Base-by-base conservation (phyloP, 2,329 filamentous ascomycete species). In the Venturia pyrina region DNA sequence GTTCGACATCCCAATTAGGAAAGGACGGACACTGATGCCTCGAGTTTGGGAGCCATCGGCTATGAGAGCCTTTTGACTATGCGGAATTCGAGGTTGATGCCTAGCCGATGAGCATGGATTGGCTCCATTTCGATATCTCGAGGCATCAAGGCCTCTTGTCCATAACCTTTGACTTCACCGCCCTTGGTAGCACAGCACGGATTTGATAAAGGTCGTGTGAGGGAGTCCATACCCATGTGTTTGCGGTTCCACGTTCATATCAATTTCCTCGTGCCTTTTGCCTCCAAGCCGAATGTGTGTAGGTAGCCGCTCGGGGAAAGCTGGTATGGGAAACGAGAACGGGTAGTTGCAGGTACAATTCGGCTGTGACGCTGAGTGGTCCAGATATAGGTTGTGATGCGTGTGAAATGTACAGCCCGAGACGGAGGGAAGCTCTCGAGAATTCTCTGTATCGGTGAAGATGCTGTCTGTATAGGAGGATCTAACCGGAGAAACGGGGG, bases 181-280 rank as follows among this genome's bases (percentile, higher is more conserved):
- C 53, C 37, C 5, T 37, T 65, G 63, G 68, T 66, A 61, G 66
- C 65, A 71, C 67, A 68, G 63, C 67, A 56, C 62, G 66, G 67
- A 62, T 56, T 65, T 65, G 68, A 68, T 66, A 66, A 67, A 67
- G 63, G 66, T 68, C 53, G 68, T 71, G 71, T 21, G 37, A 68
- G 66, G 68, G 70, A 69, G 60, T 60, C 66, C 75, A 66, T 77
- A 77, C 75, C 75, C 75, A 75, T 76, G 73, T 71, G 74, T 75
- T 56, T 75, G 72, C 68, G 76, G 75, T 72, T 75, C 75, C 73
- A 76, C 69, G 75, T 72, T 76, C 75, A 77, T 77, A 75, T 72
- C 75, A 74, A 71, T 56, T 24, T 46, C 43, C 40, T 64, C 65
- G 65, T 66, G 63, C 63, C 56, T 40, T 37, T 60, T 37, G n/a